Percentiles rank a stretch among this genome's conserved stretches.
phyloP scores from a whole-genome alignment of 2,329 filamentous ascomycete genomes.

The Penicillium thymicola region DNA sequence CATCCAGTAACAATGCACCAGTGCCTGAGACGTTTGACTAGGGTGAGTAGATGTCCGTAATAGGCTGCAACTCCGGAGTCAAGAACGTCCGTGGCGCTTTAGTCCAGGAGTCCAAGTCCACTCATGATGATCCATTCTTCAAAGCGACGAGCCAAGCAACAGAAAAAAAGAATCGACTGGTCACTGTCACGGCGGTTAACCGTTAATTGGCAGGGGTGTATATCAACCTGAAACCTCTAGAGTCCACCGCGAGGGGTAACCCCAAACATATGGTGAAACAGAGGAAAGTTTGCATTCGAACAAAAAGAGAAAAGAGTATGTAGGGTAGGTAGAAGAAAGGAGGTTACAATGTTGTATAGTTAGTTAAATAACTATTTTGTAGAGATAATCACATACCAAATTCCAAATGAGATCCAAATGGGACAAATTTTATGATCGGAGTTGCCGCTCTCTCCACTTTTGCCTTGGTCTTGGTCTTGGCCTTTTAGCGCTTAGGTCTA shows the following conservation, averaged over 20 bases:
- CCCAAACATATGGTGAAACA: conserved; percentile 6
- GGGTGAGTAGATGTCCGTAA: neutral
- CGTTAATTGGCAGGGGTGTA: neutral
- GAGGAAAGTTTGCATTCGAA: neutral
- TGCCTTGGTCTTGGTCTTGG: neutral
- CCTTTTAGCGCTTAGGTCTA: neutral
- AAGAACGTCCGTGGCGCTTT: neutral
- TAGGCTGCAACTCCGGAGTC: neutral
- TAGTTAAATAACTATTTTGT: no score
- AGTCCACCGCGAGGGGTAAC: neutral
- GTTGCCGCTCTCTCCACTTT: neutral
- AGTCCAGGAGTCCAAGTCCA: neutral
- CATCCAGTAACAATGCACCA: neutral
- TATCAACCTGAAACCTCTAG: conserved; percentile 7
- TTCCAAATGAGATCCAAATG: neutral
- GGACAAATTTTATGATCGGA: neutral
- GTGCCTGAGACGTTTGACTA: neutral
- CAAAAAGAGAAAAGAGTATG: neutral
- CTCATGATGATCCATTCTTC: conserved; percentile 8
- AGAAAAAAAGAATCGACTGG: neutral
- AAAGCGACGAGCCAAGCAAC: neutral
- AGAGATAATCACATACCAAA: neutral
- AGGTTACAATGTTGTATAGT: no score
- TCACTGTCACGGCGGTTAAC: conserved; percentile 5
- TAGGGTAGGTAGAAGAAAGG: no score